Evolutionary conservation across 768 basidiomycete species (phyloP), one percentile per base, ranked within the genome.

Genomic region (Termitomyces sp.): DNA sequence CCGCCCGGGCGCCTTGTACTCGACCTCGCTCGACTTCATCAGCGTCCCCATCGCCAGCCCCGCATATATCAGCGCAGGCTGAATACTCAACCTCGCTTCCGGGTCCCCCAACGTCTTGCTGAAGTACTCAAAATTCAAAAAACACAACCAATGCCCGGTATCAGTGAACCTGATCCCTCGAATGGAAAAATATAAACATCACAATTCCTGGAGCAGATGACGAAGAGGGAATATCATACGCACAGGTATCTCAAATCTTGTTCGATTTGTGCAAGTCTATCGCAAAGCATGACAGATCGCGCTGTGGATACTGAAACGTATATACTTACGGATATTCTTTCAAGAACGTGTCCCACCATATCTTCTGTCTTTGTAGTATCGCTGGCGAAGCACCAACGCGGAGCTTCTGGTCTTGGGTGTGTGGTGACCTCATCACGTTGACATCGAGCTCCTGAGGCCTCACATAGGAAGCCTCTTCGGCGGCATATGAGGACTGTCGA

Each of bases 21-120:
- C 88, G 44, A 82, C 66, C 64, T 86, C 83, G 66, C 89, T 90
- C 1, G 89, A 90, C 62, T 81, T 81, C 80, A 90, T 85, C 13
- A 93, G 76, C 36, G 77, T 84, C 0, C 88, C 81, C 74, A 92
- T 77, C 1, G 91, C 91, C 34, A 92, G 75, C 7, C 78, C 80
- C 2, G 89, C 79, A 33, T 85, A 78, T 48, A 92, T 78, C 58
- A 93, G 81, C 0, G 89, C 78, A 6, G 91, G 89, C 61, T 91
- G 89, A 60, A 91, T 82, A 15, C 70, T 71, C 22, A 76, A 67
- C 15, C 86, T 81, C 31, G 80, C 74, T n/a, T 77, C 77, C 1
- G 82, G 76, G 63, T 80, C 74, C 62, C 72, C 76, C 49, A 92
- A 70, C 57, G 75, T 78, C 53, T 76, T 75, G 60, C 83, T 69